Evolutionary conservation across 352 stramenopile species (phyloP), one percentile per base, ranked within the genome.

Genomic region (Globisporangium cederbergense): DNA sequence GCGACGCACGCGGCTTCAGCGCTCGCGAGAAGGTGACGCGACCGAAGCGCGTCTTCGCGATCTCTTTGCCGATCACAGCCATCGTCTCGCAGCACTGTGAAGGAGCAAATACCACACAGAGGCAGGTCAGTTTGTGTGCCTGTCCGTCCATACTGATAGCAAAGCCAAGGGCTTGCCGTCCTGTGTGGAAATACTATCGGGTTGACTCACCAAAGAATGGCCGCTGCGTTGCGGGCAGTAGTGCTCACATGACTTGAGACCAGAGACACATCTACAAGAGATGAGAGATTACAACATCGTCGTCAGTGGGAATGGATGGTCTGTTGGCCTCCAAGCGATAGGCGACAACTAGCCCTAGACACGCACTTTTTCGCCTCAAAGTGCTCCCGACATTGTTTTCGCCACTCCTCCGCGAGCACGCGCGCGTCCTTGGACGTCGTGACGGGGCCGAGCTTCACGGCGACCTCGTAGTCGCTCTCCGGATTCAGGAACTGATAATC

Each of bases 401-500:
- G 88, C 86, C 86, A 95, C n/a, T 83, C 84, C 16, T 78, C 69
- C 32, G 75, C 81, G 50, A 95, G 70, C 3, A 42, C 64, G 60
- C 70, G 71, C 4, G 86, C 83, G 18, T 90, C 78, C 13, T 67
- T 66, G 25, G 64, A 60, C 7, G 32, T 81, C 9, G 70, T 54
- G 0, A 90, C 65, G 0, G 86, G 86, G 10, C 86, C 86, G 3
- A 95, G 66, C 63, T 92, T 91, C 36, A 93, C 72, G 18, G 81
- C 77, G 4, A 91, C 74, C 60, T 95, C 86, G 63, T 90, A 93
- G 16, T 81, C 70, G 51, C 78, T 88, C 47, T 92, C 79, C 8
- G 86, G 86, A 18, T 85, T 74, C 25, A 95, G 51, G n/a, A 90
- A 91, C 70, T 95, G 86, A 57, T 91, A 93, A 55, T 93, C 83